Evolutionary conservation across 1,284 basidiomycete genomes (phyloP), one percentile per base, ranked within the genome.

Genomic region (Trametes hirsuta): DNA sequence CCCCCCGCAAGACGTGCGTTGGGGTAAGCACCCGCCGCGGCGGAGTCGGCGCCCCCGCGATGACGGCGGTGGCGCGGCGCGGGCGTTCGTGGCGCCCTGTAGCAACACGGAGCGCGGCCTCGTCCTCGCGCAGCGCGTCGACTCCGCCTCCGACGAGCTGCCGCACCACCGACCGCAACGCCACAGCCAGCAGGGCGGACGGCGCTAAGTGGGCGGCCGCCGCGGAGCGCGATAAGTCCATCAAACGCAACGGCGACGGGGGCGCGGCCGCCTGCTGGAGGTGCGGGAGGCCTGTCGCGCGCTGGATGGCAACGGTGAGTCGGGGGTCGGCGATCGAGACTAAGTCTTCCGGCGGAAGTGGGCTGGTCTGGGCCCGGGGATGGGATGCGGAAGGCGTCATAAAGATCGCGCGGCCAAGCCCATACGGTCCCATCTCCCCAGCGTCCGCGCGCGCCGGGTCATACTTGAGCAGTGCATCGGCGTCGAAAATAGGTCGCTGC

Each of bases 161-260:
- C 11, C 64, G 64, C 34, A 69, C 61, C 34, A 72, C 44, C 10
- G 57, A 65, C 59, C 74, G 73, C 30, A 76, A 68, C 10, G 74
- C 67, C 15, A 82, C 64, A 10, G 80, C 74, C 25, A 87, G 71
- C 36, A 80, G 60, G 4, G 81, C 82, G 58, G 75, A 72, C 10
- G 83, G 78, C 22, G 78, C 78, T 6, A 85, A 72, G n/a, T 66
- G 65, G 6, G 66, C 66, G 18, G 79, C 75, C 10, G 81, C 67
- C 22, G 72, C 68, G 6, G 55, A 57, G 44, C 68, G 68, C 36
- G 67, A 36, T 25, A 61, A 39, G 44, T 42, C 35, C 36, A 42
- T 52, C 44, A 36, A 34, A n/a, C 10, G 4, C 11, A 4, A 35
- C 9, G 15, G 35, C 42, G 51, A 40, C 24, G 41, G 35, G 39